phyloP scores from a whole-genome alignment of 108 stramenopile species.

The Nitzschia sp. region DNA sequence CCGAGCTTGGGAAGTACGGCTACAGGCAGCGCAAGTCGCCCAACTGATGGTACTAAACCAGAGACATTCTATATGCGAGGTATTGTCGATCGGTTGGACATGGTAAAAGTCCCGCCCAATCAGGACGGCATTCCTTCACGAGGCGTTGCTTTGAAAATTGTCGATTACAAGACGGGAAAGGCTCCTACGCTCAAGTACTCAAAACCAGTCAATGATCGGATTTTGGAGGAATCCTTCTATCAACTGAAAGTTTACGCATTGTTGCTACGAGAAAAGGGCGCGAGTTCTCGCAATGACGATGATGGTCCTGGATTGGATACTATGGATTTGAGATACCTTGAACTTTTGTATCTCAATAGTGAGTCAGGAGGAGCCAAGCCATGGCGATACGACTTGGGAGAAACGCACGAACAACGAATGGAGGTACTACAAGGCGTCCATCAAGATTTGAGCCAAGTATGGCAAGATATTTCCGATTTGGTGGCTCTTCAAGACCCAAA shows the following conservation, averaged over 20 bases:
- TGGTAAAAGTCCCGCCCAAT: constrained; percentile 35
- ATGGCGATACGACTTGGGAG: constrained; percentile 67
- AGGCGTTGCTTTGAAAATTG: constrained; percentile 52
- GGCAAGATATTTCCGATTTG: constrained; percentile 50
- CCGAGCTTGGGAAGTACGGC: constrained; percentile 31
- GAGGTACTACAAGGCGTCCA: constrained; percentile 50
- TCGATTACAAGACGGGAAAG: constrained; percentile 92
- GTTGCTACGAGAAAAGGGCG: constrained; percentile 61
- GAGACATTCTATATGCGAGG: constrained; percentile 59
- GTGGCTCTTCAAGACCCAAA: constrained; percentile 67
- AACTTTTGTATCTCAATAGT: constrained; percentile 73
- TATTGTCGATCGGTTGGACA: constrained; percentile 87
- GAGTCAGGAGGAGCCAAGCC: constrained; percentile 55
- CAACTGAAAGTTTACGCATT: constrained; percentile 88
- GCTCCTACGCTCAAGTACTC: constrained; percentile 85
- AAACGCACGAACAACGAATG: constrained; percentile 58
- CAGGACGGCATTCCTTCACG: not conserved
- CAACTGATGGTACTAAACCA: not conserved
- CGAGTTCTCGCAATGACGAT: constrained; percentile 12
- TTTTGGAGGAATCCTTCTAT: constrained; percentile 74
- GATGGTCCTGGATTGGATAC: constrained; percentile 1
- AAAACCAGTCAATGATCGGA: constrained; percentile 62
- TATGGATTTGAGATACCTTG: constrained; percentile 57
- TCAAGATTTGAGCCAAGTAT: constrained; percentile 46
- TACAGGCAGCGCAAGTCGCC: not conserved